These are phyloP conservation scores for Colletotrichum spaethianum DNA, from an alignment of 2,329 filamentous ascomycete genomes.

Conservation along the genomic window DNA sequence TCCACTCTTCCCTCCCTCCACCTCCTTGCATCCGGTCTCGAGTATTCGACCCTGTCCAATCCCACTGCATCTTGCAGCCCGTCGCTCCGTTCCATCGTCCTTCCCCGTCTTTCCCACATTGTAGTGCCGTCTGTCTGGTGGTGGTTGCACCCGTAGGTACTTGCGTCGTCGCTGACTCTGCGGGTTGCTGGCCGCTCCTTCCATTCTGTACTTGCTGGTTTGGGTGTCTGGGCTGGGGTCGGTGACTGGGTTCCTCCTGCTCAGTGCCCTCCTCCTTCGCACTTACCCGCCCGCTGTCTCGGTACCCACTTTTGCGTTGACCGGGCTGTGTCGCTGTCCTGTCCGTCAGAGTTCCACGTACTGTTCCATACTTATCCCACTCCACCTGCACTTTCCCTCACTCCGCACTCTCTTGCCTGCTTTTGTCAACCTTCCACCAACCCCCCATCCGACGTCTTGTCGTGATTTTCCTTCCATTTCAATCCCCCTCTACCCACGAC, in stretches of 20 bases:
- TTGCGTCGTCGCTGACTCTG: background rate
- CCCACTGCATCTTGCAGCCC: constrained; percentile 17
- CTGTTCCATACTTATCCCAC: constrained; percentile 41
- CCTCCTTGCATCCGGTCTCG: constrained; percentile 31
- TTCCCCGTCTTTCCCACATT: constrained; percentile 17
- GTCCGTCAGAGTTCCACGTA: constrained; percentile 35
- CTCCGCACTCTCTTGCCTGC: constrained; percentile 30
- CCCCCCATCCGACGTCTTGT: constrained; percentile 37
- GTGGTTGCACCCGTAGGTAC: background rate
- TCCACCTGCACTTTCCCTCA: constrained; percentile 41
- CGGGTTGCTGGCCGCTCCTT: background rate
- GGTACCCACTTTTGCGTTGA: constrained; percentile 36
- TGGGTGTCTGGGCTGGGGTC: constrained; percentile 10
- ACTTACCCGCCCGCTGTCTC: constrained; percentile 34
- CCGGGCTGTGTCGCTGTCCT: constrained; percentile 39
- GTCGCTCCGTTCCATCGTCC: constrained; percentile 15
- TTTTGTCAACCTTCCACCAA: constrained; percentile 31
- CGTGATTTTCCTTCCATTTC: constrained; percentile 33
- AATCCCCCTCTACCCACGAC: constrained; percentile 25
- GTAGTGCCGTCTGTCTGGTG: background rate
- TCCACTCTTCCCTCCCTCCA: constrained; percentile 26
- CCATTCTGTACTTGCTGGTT: constrained; percentile 17
- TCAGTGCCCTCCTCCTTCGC: constrained; percentile 16
- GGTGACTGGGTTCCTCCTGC: constrained; percentile 17
- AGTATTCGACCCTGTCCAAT: constrained; percentile 23